phyloP scores from a whole-genome alignment of 2,329 filamentous ascomycete genomes.

The Sarocladiaceae sp. region DNA sequence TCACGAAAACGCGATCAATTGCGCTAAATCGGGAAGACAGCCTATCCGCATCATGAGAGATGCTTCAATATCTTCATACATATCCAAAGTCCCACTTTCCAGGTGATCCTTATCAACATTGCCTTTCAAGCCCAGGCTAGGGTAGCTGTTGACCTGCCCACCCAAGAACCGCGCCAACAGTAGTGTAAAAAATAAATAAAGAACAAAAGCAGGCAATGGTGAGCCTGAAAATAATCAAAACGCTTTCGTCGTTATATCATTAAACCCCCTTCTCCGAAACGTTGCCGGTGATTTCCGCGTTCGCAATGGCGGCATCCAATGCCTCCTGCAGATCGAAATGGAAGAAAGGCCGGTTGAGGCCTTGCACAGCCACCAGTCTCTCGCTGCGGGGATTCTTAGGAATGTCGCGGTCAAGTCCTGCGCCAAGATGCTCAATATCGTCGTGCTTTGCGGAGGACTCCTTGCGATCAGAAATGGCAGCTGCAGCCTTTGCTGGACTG shows the following conservation, averaged over 20 bases:
- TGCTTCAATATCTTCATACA: too few species aligned
- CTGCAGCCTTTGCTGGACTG: constrained; percentile 54
- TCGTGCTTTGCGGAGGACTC: constrained; percentile 31
- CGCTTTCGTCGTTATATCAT: background rate
- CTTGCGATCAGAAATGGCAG: constrained; percentile 50
- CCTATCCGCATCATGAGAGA: too few species aligned
- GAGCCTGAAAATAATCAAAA: background rate
- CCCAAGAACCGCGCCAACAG: too few species aligned
- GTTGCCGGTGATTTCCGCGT: constrained; percentile 24
- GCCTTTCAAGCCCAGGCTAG: too few species aligned
- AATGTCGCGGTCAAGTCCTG: constrained; percentile 22
- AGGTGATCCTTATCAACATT: too few species aligned
- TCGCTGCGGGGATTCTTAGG: constrained; percentile 22
- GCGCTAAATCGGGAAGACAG: too few species aligned
- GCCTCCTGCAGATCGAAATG: constrained; percentile 47
- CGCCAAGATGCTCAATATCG: constrained; percentile 16
- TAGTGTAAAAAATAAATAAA: background rate
- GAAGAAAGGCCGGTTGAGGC: constrained; percentile 47
- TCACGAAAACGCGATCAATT: too few species aligned
- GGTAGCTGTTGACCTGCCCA: too few species aligned
- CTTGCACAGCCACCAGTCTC: constrained; percentile 34
- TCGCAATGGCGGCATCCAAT: constrained; percentile 38
- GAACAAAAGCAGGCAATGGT: background rate
- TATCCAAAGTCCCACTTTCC: too few species aligned
- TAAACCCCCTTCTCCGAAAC: constrained; percentile 1